These are phyloP conservation scores for Basidioascus undulatus DNA, from an alignment of 768 basidiomycete species.

Conservation along the genomic window DNA sequence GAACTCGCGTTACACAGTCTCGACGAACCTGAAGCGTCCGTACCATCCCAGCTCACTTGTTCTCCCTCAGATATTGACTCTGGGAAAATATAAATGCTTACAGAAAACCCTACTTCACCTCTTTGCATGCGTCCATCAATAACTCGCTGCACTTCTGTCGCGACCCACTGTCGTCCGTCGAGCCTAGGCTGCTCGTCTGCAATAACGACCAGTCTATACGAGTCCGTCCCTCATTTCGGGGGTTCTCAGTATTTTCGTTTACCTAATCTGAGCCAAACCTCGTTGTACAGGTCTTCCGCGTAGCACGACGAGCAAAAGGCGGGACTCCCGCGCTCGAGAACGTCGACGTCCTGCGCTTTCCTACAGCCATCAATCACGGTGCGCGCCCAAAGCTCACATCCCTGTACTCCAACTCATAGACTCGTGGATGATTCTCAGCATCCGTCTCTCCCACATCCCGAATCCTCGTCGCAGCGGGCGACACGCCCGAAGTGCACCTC, in stretches of 20 bases:
- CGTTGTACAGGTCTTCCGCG: not conserved
- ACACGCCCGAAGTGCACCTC: constrained; percentile 58
- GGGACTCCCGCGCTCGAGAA: constrained; percentile 22
- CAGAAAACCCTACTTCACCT: constrained; percentile 32
- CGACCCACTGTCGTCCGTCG: constrained; percentile 21
- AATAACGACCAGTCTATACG: constrained; percentile 65
- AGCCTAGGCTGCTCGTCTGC: constrained; percentile 57
- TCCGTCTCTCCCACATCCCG: constrained; percentile 71
- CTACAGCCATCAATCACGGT: constrained; percentile 62
- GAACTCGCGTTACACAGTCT: not conserved
- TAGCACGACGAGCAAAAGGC: constrained; percentile 11
- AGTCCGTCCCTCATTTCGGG: constrained; percentile 30
- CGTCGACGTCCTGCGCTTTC: constrained; percentile 34
- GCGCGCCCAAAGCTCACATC: constrained; percentile 15
- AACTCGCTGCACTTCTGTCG: constrained; percentile 37
- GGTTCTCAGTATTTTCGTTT: not conserved
- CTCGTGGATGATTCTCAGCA: constrained; percentile 25
- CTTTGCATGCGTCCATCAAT: constrained; percentile 45
- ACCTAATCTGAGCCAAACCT: not conserved
- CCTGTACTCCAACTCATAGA: constrained; percentile 1
- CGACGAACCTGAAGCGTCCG: not conserved
- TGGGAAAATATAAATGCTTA: not conserved
- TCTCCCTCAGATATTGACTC: too few relatives aligned
- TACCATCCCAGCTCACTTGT: not conserved
- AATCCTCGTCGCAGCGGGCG: constrained; percentile 66